These are phyloP conservation scores for Trichoderma citrinoviride DNA, from an alignment of 2,329 filamentous ascomycete genomes.

Conservation along the genomic window DNA sequence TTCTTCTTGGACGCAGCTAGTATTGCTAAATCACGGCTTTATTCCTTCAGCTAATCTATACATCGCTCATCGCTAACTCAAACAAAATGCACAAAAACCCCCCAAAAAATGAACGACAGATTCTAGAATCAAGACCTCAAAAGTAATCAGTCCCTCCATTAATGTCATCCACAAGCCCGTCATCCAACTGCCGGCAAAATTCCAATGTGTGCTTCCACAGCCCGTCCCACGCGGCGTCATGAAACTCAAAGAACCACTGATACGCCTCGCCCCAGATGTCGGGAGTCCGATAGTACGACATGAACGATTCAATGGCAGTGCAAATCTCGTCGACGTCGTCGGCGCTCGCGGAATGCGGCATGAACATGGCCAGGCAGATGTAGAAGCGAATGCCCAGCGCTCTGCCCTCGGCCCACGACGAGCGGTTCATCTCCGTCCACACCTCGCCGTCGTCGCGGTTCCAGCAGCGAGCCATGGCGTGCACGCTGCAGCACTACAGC, in stretches of 20 bases:
- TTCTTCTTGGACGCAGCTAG: no score
- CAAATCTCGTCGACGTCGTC: not conserved
- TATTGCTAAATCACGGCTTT: not conserved
- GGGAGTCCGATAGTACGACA: not conserved
- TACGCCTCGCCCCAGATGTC: not conserved
- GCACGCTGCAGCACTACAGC: constrained; percentile 16
- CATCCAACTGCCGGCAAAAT: not conserved
- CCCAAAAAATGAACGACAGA: not conserved
- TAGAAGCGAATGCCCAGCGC: constrained; percentile 13
- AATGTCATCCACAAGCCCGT: constrained; percentile 1
- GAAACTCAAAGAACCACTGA: constrained; percentile 16
- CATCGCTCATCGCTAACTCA: constrained; percentile 14
- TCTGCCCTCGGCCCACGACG: not conserved
- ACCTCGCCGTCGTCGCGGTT: constrained; percentile 1
- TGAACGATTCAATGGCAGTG: not conserved
- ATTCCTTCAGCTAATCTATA: not conserved
- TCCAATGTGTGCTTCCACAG: not conserved
- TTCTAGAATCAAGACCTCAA: not conserved
- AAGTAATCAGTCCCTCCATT: constrained; percentile 6
- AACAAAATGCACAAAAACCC: not conserved
- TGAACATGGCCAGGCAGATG: not conserved
- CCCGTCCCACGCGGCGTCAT: constrained; percentile 3
- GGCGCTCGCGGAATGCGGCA: not conserved
- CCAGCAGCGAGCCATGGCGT: constrained; percentile 7
- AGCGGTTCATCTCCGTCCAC: constrained; percentile 9